phyloP scores from a whole-genome alignment of 2,329 filamentous ascomycete species.

The Fusarium chuoi region DNA sequence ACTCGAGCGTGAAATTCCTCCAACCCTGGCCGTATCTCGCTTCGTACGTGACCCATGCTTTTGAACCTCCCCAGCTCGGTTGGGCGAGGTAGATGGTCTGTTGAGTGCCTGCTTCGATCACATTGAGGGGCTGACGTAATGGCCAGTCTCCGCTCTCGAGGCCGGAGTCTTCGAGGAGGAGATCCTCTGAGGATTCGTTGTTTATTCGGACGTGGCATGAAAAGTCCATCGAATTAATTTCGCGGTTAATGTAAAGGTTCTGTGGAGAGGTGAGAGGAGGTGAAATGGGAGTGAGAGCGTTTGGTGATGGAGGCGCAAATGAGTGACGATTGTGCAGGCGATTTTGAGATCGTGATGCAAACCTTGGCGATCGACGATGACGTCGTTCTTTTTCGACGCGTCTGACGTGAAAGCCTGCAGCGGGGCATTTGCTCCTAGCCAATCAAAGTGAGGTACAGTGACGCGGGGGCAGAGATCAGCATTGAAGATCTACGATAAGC shows the following conservation, averaged over 20 bases:
- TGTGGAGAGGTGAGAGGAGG: neutral
- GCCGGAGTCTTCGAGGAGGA: conserved; percentile 25
- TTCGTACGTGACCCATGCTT: conserved; percentile 25
- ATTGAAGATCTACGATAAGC: neutral
- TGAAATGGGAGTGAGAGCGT: neutral
- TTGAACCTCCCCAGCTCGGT: conserved; percentile 21
- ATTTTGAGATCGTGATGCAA: conserved; percentile 4
- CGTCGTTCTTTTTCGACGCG: conserved; percentile 6
- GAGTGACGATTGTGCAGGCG: neutral
- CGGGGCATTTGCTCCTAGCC: neutral
- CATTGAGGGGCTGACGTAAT: conserved; percentile 25
- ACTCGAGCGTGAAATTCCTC: conserved; percentile 26
- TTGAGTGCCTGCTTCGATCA: conserved; percentile 18
- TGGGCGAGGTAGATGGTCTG: conserved; percentile 22
- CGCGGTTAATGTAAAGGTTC: no score
- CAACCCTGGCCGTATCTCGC: conserved; percentile 9
- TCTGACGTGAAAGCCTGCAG: neutral
- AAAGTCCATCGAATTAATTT: conserved; percentile 9
- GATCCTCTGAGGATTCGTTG: conserved; percentile 19
- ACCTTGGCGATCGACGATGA: conserved; percentile 2
- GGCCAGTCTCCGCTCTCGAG: conserved; percentile 21
- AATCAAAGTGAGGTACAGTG: neutral
- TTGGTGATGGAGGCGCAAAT: neutral
- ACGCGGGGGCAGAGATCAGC: neutral
- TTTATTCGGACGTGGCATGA: conserved; percentile 20